phyloP scores from a whole-genome alignment of 805 yeast genomes.

The Torulaspora indica region DNA sequence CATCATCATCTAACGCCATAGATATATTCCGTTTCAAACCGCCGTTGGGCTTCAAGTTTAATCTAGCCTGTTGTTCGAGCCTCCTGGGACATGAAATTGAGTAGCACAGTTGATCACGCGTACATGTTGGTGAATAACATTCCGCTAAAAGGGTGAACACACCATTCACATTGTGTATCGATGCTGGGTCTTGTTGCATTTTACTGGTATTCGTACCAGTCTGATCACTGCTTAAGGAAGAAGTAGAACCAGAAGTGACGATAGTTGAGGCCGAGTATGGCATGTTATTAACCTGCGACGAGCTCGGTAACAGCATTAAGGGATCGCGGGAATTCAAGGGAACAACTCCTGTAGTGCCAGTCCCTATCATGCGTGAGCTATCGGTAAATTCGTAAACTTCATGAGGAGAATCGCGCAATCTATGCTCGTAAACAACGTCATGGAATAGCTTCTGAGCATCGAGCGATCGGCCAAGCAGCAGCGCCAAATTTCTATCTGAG shows the following conservation, averaged over 20 bases:
- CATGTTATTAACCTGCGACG: constrained; percentile 12
- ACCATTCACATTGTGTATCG: constrained; percentile 59
- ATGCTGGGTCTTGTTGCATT: constrained; percentile 19
- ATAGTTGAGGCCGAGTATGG: constrained; percentile 14
- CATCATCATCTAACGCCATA: constrained; percentile 50
- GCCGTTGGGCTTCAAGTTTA: constrained; percentile 82
- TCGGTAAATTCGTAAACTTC: constrained; percentile 83
- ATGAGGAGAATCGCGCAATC: constrained; percentile 78
- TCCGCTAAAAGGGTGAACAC: constrained; percentile 89
- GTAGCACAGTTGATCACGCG: constrained; percentile 81
- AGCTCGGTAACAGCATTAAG: constrained; percentile 24
- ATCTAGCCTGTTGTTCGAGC: constrained; percentile 89
- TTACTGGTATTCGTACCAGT: constrained; percentile 18
- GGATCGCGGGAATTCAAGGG: constrained; percentile 30
- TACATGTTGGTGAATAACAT: constrained; percentile 96
- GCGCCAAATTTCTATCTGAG: constrained; percentile 84
- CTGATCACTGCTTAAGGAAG: constrained; percentile 25
- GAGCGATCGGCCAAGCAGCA: constrained; percentile 80
- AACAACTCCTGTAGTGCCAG: constrained; percentile 25
- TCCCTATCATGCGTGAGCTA: constrained; percentile 32
- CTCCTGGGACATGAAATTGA: constrained; percentile 95
- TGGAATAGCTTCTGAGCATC: constrained; percentile 94
- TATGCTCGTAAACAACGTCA: constrained; percentile 92
- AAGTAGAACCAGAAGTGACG: constrained; percentile 18
- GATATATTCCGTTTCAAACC: constrained; percentile 64